Conservation (phyloP, 371 early-diverging fungal species). For the Chytridiales sp. region DNA sequence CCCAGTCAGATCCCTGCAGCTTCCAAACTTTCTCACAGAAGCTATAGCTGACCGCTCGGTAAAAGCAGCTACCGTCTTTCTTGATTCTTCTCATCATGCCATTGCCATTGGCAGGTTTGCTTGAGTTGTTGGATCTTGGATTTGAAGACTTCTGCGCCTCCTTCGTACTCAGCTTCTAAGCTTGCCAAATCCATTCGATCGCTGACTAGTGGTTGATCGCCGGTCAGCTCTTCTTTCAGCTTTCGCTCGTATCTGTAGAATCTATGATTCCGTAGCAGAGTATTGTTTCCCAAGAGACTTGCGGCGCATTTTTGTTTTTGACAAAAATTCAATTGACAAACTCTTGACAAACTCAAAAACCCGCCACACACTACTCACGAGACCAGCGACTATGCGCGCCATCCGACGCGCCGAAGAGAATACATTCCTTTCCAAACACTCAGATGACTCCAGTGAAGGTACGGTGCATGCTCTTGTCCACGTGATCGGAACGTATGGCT, state of each 20-base stretch:
- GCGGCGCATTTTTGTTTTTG: too few species aligned
- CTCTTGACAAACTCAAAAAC: too few species aligned
- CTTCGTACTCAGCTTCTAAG: constrained; percentile 23
- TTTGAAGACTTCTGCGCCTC: constrained; percentile 19
- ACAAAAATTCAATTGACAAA: too few species aligned
- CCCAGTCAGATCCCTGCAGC: constrained; percentile 28
- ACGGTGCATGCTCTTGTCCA: too few species aligned
- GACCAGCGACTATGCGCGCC: too few species aligned
- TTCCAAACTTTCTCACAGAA: constrained; percentile 39
- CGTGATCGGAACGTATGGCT: too few species aligned
- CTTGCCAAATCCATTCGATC: background rate
- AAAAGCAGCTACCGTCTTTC: constrained; percentile 57
- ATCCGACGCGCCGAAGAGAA: too few species aligned
- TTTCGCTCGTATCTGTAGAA: constrained; percentile 3
- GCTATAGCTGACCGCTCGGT: constrained; percentile 45
- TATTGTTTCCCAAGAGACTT: too few species aligned
- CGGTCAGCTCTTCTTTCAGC: constrained; percentile 16
- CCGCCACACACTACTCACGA: too few species aligned
- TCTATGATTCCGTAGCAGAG: background rate
- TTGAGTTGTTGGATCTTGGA: constrained; percentile 28
- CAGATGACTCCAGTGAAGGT: too few species aligned
- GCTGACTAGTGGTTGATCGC: constrained; percentile 14
- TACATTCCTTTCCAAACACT: too few species aligned
- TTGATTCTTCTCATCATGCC: constrained; percentile 29
- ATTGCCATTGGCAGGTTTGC: constrained; percentile 10